A percentile compares a stretch with the other conserved stretches of the same genome.
These are phyloP conservation scores for Casuarina cunninghamiana DNA, from an alignment of 306 rosid species.

Conservation along the genomic window DNA sequence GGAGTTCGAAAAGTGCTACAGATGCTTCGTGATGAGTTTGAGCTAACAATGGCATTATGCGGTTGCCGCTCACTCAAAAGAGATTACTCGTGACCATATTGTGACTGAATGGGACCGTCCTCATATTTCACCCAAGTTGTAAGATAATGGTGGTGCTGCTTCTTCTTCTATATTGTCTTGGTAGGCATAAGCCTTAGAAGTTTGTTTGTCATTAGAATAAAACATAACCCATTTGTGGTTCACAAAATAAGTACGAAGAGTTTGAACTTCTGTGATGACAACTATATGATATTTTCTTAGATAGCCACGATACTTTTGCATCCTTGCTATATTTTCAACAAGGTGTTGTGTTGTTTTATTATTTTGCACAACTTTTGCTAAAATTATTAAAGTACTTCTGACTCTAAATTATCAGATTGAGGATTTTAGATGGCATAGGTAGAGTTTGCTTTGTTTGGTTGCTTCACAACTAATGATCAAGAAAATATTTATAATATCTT, in stretches of 20 bases:
- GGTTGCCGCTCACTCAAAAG: constrained; percentile 79
- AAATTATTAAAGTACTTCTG: background rate
- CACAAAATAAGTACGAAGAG: background rate
- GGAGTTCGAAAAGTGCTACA: constrained; percentile 86
- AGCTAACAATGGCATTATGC: constrained; percentile 87
- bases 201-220: background rate
- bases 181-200: background rate
- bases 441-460: background rate
- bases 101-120: constrained; percentile 76
- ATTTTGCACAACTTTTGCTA: background rate
- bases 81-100: constrained; percentile 85
- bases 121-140: constrained; percentile 56
- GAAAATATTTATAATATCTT: background rate
- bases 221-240: background rate
- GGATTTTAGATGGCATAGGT: background rate
- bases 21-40: constrained; percentile 86
- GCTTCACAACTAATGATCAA: background rate
- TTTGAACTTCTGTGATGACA: background rate
- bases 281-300: background rate
- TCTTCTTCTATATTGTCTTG: too few relatives aligned
- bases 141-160: constrained; percentile 16
- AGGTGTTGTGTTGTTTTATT: background rate
- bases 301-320: background rate
- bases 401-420: background rate
- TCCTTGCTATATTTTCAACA: background rate